Evolutionary conservation across 2,329 filamentous ascomycete species (phyloP), one percentile per base, ranked within the genome.

Genomic region (Capronia americana): DNA sequence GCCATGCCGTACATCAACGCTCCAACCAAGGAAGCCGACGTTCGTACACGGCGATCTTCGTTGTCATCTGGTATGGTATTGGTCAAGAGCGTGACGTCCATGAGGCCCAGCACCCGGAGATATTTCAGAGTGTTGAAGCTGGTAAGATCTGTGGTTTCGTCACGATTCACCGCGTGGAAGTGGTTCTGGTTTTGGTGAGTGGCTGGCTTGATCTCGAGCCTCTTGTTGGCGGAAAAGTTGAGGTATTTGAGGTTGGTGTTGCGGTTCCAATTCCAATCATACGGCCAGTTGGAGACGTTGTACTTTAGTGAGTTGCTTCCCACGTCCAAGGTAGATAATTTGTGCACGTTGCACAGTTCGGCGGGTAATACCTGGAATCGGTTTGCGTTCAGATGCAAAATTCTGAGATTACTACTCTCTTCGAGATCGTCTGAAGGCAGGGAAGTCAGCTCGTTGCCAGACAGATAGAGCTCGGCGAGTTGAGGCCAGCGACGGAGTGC

Each of bases 211-310:
- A 99, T 98, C 78, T 99, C 95, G 38, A 99, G 81, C 58, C 94
- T 89, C 78, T 97, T 97, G 81, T 99, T 99, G 59, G 95, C 95
- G 0, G 94, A 98, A 75, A 99, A 84, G 75, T 98, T 99, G 69
- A 99, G 88, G 75, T 96, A 99, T 69, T 93, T 91, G 71, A 99
- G 82, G 73, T 97, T 96, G 57, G 91, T 92, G 74, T 99, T 99
- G 84, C 95, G 92, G 75, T 98, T 98, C 95, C 95, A 99, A 74
- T 99, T 99, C 95, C 95, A 99, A 77, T 99, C 95, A 76, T 99
- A 99, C 0, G 94, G 95, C 84, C 96, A 97, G 75, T 99, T 99
- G 32, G 93, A 95, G 56, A 99, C 96, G 76, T 99, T 99, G 85
- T 99, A 99, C 79, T 98, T 99, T 64, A 99, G 83, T 24, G 87